A percentile compares a stretch with the other conserved stretches of the same genome.
These are phyloP conservation scores for Trypanosomatidae sp. DNA, from an alignment of 208 protist species.

Conservation along the genomic window DNA sequence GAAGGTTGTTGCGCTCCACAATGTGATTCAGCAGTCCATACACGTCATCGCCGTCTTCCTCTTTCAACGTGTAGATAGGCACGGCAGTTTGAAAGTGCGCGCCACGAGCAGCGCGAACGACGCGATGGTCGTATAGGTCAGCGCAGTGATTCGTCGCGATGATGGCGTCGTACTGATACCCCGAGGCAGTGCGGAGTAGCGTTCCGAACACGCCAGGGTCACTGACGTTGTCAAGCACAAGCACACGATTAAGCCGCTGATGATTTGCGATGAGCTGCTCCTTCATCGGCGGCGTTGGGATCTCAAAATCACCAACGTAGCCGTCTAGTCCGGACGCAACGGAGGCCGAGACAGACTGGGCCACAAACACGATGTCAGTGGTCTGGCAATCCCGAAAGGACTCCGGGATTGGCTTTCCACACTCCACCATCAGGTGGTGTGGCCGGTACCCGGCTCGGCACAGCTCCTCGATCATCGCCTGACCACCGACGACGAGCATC, in stretches of 20 bases:
- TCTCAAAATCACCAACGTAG: conserved; percentile 86
- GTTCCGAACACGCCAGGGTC: conserved; percentile 84
- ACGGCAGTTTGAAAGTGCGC: conserved; percentile 85
- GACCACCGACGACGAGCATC: conserved; percentile 76
- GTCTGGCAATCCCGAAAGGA: conserved; percentile 38
- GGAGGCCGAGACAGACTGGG: conserved; percentile 44
- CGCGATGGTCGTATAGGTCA: conserved; percentile 89
- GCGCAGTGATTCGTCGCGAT: conserved; percentile 87
- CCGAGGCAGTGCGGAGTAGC: conserved; percentile 72
- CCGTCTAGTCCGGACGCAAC: conserved; percentile 80
- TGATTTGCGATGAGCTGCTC: conserved; percentile 88
- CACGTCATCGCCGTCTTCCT: conserved; percentile 89
- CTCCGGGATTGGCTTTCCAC: conserved; percentile 53
- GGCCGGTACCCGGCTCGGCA: conserved; percentile 63
- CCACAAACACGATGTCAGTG: conserved; percentile 65
- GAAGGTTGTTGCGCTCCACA: conserved; percentile 70
- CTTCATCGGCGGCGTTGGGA: conserved; percentile 76
- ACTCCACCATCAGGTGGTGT: conserved; percentile 67
- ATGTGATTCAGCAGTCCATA: conserved; percentile 89
- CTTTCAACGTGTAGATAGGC: conserved; percentile 79
- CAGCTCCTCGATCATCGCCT: conserved; percentile 82
- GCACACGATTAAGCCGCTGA: conserved; percentile 75
- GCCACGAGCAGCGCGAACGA: conserved; percentile 80
- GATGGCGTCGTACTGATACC: conserved; percentile 88
- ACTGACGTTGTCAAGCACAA: conserved; percentile 91